Evolutionary conservation across 2,329 filamentous ascomycete species (phyloP).

Genomic region (Hymenoscyphus occultus): DNA sequence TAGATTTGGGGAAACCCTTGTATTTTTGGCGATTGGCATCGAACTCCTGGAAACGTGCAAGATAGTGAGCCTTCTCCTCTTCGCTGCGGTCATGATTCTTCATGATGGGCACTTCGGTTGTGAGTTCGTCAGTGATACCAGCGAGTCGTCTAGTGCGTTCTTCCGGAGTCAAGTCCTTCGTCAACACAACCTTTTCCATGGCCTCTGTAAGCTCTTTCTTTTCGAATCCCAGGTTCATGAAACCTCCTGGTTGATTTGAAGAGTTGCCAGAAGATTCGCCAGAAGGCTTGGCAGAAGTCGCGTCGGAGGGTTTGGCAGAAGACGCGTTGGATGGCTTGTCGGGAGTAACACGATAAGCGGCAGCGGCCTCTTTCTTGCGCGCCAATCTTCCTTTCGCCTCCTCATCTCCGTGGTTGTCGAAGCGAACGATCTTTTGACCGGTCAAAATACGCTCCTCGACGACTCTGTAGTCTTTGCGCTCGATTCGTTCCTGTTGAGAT

Average conservation of each 20-base stretch:
- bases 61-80: neutral
- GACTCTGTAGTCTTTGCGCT: neutral
- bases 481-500: neutral
- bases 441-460: neutral
- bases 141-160: neutral
- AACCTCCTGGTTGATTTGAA: neutral
- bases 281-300: no score
- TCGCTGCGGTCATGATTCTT: neutral
- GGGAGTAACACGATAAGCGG: neutral
- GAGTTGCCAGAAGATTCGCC: neutral
- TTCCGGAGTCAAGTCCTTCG: neutral
- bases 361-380: neutral
- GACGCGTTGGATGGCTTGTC: neutral
- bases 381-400: neutral
- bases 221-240: neutral
- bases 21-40: neutral
- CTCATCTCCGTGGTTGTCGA: neutral
- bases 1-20: neutral
- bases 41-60: neutral
- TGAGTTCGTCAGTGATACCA: no score
- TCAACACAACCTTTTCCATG: neutral
- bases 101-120: no score
- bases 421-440: neutral
- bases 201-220: neutral
- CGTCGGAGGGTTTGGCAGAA: neutral